Conservation (phyloP, 129 eudicot genomes). For the Pittosporum tobira region DNA sequence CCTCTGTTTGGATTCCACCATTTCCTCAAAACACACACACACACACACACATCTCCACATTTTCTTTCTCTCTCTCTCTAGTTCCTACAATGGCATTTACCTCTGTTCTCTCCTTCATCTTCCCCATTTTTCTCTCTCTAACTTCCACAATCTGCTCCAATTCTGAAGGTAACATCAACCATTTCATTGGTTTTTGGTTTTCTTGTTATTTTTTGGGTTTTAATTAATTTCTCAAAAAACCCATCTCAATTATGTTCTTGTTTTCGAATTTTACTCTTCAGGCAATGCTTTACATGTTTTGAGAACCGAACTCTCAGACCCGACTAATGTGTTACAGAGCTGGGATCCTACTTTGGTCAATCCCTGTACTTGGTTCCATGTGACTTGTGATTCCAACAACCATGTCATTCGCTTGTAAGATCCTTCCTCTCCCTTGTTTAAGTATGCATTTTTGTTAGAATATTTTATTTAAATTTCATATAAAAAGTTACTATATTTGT, state of each 20-base stretch:
- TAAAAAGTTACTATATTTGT: background rate
- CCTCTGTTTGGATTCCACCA: background rate
- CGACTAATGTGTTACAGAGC: constrained; percentile 62
- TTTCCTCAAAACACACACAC: too few species aligned
- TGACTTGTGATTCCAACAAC: constrained; percentile 58
- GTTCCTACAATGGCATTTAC: constrained; percentile 20
- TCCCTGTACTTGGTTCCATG: constrained; percentile 95
- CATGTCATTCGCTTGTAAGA: constrained; percentile 76
- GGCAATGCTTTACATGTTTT: constrained; percentile 72
- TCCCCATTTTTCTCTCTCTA: constrained; percentile 36
- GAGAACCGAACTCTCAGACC: constrained; percentile 63
- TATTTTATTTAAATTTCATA: background rate
- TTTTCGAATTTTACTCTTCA: constrained; percentile 23
- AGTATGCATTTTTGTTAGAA: background rate
- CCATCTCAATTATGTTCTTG: constrained; percentile 9
- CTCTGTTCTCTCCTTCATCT: constrained; percentile 24
- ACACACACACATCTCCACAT: constrained; percentile 11
- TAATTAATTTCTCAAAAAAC: constrained; percentile 7
- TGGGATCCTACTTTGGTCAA: constrained; percentile 94
- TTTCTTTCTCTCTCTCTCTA: constrained; percentile 7
- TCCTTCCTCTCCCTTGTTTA: background rate
- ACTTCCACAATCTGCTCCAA: constrained; percentile 43
- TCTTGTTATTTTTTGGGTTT: constrained; percentile 15
- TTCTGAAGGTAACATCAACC: constrained; percentile 44
- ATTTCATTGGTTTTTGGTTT: background rate